Conservation (phyloP, 176 grass and related monocot genomes). For the Hyparrhenia diplandra region DNA sequence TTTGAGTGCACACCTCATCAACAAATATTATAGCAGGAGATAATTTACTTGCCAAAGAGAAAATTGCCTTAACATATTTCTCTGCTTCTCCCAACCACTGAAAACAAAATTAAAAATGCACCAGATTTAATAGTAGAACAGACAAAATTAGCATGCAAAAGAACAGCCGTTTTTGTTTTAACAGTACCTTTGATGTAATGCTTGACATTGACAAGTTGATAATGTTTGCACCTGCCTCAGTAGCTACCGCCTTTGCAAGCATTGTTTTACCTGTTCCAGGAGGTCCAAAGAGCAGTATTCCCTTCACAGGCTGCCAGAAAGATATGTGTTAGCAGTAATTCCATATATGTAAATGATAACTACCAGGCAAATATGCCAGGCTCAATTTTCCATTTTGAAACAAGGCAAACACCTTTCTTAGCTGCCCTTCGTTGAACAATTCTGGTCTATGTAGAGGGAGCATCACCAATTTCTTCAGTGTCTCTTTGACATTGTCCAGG, state of each 20-base stretch:
- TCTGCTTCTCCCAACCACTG: conserved; percentile 81
- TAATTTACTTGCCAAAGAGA: conserved; percentile 84
- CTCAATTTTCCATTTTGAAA: neutral
- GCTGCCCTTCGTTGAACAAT: conserved; percentile 58
- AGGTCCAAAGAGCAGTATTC: conserved; percentile 89
- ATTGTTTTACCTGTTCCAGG: conserved; percentile 92
- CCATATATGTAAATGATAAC: neutral
- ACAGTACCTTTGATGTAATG: conserved; percentile 69
- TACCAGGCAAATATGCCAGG: neutral
- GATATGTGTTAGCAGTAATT: too few relatives aligned
- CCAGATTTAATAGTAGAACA: conserved; percentile 1
- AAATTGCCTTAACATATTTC: conserved; percentile 80
- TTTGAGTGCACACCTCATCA: conserved; percentile 55
- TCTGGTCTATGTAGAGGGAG: conserved; percentile 71
- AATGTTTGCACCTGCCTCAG: conserved; percentile 77
- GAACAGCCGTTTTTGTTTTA: neutral
- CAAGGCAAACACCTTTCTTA: conserved; percentile 57
- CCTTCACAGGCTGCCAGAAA: conserved; percentile 56
- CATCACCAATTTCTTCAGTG: conserved; percentile 67
- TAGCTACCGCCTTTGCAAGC: conserved; percentile 88
- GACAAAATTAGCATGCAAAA: neutral
- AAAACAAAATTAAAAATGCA: conserved; percentile 18
- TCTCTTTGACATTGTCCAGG: conserved; percentile 62
- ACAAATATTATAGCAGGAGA: conserved; percentile 73
- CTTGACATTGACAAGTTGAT: conserved; percentile 83